Evolutionary conservation across 179 eudicot genomes (phyloP), one percentile per base, ranked within the genome.

Genomic region (Vitellaria paradoxa): DNA sequence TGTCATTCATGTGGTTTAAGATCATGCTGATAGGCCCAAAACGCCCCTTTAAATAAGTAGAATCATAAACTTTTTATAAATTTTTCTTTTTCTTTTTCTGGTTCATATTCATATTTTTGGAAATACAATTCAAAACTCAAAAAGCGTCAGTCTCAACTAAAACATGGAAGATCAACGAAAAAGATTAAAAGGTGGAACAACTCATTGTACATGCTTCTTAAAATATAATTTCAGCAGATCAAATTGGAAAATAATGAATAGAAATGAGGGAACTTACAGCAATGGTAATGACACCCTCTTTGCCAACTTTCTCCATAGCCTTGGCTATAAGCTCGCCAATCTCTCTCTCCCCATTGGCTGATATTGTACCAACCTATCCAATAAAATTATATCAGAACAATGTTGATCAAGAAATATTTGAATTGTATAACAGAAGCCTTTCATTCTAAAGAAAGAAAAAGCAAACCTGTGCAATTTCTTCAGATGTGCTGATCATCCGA

Each of bases 251-350:
- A 49, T 7, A 23, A 53, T 2, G 53, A 53, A n/a, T 2, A 76
- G 18, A 24, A 15, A 18, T 9, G 14, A 7, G 30, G 10, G 4
- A 62, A 80, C 94, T 81, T 85, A 91, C 97, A 76, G 88, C 82
- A 81, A 89, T 91, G 20, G 95, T 92, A 76, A 92, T 92, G 26
- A 92, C 97, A n/a, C 95, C 97, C 73, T 92, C 95, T 88, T 92
- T 92, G 79, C 97, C 95, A 81, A 92, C 97, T 79, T 83, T 92
- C 68, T 92, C 97, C 97, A 92, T 92, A 63, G 97, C 97, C 84
- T 89, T 92, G 15, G 97, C 97, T 77, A 92, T 92, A 77, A 92
- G 80, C 85, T 92, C 97, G 52, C 97, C 97, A 73, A 92, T 92
- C 76, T 91, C 97, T 66, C 93, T 86, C 42, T 92, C 97, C 10